Conservation (phyloP, 2,329 filamentous ascomycete species). For the Fusarium sp. region DNA sequence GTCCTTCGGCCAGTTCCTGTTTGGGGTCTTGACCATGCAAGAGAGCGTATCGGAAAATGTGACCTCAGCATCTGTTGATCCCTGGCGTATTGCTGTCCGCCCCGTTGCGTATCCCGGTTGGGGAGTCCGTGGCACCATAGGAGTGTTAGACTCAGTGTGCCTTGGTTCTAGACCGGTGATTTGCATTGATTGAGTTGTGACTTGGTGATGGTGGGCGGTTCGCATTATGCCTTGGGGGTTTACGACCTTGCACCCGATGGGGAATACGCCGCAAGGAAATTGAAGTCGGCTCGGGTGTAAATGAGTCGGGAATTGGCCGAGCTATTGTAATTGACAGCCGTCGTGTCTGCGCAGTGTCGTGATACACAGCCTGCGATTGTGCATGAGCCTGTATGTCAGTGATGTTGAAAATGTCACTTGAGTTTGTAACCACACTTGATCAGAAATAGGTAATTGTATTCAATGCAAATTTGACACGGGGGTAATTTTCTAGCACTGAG, state of each 20-base stretch:
- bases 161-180: slow-evolving; percentile 57
- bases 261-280: neutral
- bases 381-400: neutral
- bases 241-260: neutral
- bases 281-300: neutral
- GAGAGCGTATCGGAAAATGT: slow-evolving; percentile 73
- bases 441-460: neutral
- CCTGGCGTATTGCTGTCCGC: slow-evolving; percentile 56
- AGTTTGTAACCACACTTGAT: neutral
- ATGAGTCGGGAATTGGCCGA: neutral
- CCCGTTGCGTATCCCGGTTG: slow-evolving; percentile 62
- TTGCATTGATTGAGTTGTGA: slow-evolving; percentile 58
- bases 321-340: neutral
- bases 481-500: neutral
- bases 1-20: slow-evolving; percentile 56
- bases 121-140: slow-evolving; percentile 17
- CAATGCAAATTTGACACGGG: neutral
- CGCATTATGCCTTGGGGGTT: neutral
- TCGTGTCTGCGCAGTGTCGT: neutral
- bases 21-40: slow-evolving; percentile 52
- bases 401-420: neutral
- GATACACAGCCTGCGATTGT: neutral
- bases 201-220: neutral
- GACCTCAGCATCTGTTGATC: neutral
- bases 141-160: neutral